A percentile compares a stretch with the other conserved stretches of the same genome.
phyloP scores from a whole-genome alignment of 345 rosid species.

The Eucalyptus paniculata region DNA sequence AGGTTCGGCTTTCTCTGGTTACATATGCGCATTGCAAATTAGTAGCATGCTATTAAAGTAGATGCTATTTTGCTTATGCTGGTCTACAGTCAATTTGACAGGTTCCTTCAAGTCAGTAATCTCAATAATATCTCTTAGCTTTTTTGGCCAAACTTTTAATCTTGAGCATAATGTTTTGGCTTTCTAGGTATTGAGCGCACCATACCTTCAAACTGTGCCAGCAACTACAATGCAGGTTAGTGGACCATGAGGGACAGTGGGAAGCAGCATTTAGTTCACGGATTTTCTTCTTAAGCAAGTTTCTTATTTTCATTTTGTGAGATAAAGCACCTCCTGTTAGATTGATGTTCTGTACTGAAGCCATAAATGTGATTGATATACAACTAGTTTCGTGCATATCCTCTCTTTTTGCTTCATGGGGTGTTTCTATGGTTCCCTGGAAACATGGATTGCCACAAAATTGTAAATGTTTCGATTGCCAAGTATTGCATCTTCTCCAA shows the following conservation, averaged over 20 bases:
- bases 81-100: not conserved
- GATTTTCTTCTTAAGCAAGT: not conserved
- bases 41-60: not conserved
- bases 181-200: conserved; percentile 86
- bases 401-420: not conserved
- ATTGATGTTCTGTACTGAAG: not conserved
- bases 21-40: not conserved
- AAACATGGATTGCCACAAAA: not conserved
- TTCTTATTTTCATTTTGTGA: not conserved
- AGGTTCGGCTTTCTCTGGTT: conserved; percentile 34
- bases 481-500: not conserved
- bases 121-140: not conserved
- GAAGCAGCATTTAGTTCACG: not conserved
- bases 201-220: conserved; percentile 64
- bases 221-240: conserved; percentile 42
- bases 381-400: not conserved
- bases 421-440: not conserved
- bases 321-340: not conserved
- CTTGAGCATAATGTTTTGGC: not conserved
- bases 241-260: not conserved
- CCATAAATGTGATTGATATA: not conserved
- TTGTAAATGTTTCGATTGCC: not conserved
- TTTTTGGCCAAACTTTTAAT: not conserved
- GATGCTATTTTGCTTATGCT: not conserved
- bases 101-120: not conserved